Base-by-base conservation (phyloP, 805 yeast genomes). In the Saccharomycopsis oosterbeekiorum region DNA sequence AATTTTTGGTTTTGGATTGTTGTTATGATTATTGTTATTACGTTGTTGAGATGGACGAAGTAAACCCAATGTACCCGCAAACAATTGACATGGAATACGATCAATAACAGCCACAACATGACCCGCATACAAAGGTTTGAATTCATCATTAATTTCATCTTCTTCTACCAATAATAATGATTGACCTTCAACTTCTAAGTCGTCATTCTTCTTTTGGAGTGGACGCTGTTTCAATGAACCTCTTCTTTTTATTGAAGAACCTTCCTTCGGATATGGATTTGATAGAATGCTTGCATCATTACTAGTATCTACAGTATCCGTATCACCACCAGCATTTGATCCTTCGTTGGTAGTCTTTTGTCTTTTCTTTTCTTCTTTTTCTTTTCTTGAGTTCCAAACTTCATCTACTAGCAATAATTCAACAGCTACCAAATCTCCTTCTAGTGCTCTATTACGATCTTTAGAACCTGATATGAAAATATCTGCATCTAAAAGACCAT, bases 161-260 rank as follows among this genome's bases (percentile, higher is more conserved):
- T 94, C 99, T 73, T 94, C 99, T 15, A 88, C 94, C 59, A 94
- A 77, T 55, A 94, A 76, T 65, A 94, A 78, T 1, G 96, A 88
- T 74, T 94, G 99, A 55, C 99, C 99, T 74, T 94, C 99, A 51
- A 94, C 99, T 75, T 94, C 99, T 26, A 94, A 97, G 70, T 94
- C 99, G 71, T 94, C 99, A 70, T 91, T 92, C 75, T 94, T 94
- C 80, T 94, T 94, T 80, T 92, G 96, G 15, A 96, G 88, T 40
- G 99, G 97, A 68, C 99, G 83, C 73, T 92, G 97, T 67, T 90
- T 89, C 67, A 94, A 79, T 1, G 97, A 90, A 17, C 97, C 97
- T 69, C 87, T 84, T 76, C 99, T 85, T 34, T 65, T 64, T 51
- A 75, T 71, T 26, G 73, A 73, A 39, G 70, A 69, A 26, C 68